Evolutionary conservation across 1,284 basidiomycete genomes (phyloP).

Genomic region (Ustilago sp.): DNA sequence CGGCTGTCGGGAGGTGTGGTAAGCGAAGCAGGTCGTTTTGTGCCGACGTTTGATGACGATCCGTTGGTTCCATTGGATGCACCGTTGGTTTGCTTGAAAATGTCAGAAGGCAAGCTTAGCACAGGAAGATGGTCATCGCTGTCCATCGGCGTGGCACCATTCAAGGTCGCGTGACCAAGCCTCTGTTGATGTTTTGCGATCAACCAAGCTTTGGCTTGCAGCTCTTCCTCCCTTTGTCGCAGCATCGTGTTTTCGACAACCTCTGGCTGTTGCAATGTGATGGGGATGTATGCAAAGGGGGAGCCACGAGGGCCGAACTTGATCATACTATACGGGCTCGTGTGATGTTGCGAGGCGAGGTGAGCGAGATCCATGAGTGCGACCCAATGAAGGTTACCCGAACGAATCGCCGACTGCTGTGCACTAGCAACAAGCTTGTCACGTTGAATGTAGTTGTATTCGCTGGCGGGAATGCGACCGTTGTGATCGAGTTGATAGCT

Average conservation of each 20-base stretch:
- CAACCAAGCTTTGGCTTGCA: constrained; percentile 45
- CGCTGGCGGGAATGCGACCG: constrained; percentile 47
- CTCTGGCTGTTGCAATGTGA: constrained; percentile 62
- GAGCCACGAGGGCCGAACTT: constrained; percentile 63
- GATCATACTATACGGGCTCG: constrained; percentile 61
- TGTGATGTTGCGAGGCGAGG: constrained; percentile 66
- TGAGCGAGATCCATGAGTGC: constrained; percentile 60
- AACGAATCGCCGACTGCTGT: constrained; percentile 41
- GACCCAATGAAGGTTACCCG: constrained; percentile 59
- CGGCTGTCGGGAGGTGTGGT: constrained; percentile 36
- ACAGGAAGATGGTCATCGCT: constrained; percentile 40
- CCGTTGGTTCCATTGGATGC: neutral
- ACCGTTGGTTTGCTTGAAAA: constrained; percentile 16
- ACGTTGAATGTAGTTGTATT: constrained; percentile 47
- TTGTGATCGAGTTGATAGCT: constrained; percentile 48
- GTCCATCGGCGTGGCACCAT: constrained; percentile 3
- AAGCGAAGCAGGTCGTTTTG: constrained; percentile 45
- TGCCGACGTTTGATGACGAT: constrained; percentile 12
- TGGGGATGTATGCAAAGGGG: constrained; percentile 65
- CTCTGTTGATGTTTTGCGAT: constrained; percentile 25
- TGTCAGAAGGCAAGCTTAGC: constrained; percentile 31
- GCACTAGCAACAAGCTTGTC: constrained; percentile 55
- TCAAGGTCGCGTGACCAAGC: neutral
- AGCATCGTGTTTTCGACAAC: constrained; percentile 46
- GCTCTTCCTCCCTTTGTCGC: constrained; percentile 54